Base-by-base conservation (phyloP, 1,284 basidiomycete species). In the Violaceomyces palustris region DNA sequence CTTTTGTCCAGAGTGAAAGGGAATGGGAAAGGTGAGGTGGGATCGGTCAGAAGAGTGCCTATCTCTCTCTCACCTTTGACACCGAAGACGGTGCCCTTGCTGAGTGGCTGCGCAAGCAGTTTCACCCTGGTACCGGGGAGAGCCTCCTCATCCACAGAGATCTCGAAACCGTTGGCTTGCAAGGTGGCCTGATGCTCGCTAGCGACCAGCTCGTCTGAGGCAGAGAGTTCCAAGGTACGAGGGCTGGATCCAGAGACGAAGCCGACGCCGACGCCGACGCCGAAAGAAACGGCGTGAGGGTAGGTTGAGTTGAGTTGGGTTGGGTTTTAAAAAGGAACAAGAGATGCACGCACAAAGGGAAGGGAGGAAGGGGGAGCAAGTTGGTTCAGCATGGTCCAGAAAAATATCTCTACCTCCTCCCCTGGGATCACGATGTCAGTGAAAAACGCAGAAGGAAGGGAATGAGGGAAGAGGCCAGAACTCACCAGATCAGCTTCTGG, bases 191-290 rank as follows among this genome's bases (percentile, higher is more conserved):
- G 73, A 65, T 94, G 89, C 64, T 98, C 92, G 14, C 85, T 78
- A 0, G 89, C 91, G 0, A 91, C 75, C 33, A 97, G 77, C 72
- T 94, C 90, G 71, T 97, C 93, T 0, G 87, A 83, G 0, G 91
- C 89, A 0, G 89, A 87, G 11, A 98, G 76, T 61, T 96, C 85
- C 48, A 98, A 76, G 4, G 78, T 73, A 30, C 82, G 82, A 0
- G 92, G 85, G 50, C 90, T 93, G n/a, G n/a, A n/a, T n/a, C n/a
- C n/a, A n/a, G 60, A 17, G 35, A 27, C 38, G 12, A 15, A 38
- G 38, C 47, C n/a, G 35, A 29, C 21, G 27, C 15, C 11, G 11
- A 27, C 34, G 9, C 28, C 11, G 6, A 8, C 25, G 41, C 22
- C 33, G 30, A 31, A 36, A 18, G 24, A 24, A 26, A 12, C n/a